Base-by-base conservation (phyloP, 202 grass and related monocot species). In the Saccharum hybrid region DNA sequence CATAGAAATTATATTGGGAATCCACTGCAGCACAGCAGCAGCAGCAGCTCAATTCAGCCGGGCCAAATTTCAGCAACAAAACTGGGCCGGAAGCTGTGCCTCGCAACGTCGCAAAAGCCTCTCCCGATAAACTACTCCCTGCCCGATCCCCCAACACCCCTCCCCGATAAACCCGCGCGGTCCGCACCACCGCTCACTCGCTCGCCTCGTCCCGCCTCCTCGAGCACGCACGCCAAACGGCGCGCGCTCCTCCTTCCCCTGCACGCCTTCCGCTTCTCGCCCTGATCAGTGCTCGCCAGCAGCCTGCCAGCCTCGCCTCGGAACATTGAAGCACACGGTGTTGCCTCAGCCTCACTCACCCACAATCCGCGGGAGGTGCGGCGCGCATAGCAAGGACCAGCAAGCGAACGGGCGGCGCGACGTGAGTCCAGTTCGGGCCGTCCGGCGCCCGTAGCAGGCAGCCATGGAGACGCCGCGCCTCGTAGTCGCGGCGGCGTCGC, bases 391-490 rank as follows among this genome's bases (percentile, higher is more conserved):
- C 37, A 30, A 30, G 66, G 69, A 43, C 39, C 0, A 8, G 16
- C 14, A 16, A 6, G 19, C 54, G 6, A 21, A 12, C n/a, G 43
- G 16, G 26, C 43, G 69, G 42, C 41, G 69, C 48, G 14, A 40
- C 38, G 38, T 40, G 38, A 40, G 6, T 40, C 38, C 7, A 40
- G 38, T 40, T 40, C 38, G 38, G 42, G 42, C 42, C 42, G 42
- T 45, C 18, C 48, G 71, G 30, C 45, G 71, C 18, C 7, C 19
- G 57, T 23, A 60, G 14, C 2, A 41, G 43, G 49, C 65, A 42
- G 36, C 10, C n/a, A 86, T 86, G 84, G 76, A 80, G 45, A 19
- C 45, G 34, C 37, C 68, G 34, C 23, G 68, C 2, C 60, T 72
- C 39, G n/a, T 52, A 15, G 41, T 68, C 63, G 41, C 75, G 22